Base-by-base conservation (phyloP, 179 eudicot species). In the Actinidia arguta region DNA sequence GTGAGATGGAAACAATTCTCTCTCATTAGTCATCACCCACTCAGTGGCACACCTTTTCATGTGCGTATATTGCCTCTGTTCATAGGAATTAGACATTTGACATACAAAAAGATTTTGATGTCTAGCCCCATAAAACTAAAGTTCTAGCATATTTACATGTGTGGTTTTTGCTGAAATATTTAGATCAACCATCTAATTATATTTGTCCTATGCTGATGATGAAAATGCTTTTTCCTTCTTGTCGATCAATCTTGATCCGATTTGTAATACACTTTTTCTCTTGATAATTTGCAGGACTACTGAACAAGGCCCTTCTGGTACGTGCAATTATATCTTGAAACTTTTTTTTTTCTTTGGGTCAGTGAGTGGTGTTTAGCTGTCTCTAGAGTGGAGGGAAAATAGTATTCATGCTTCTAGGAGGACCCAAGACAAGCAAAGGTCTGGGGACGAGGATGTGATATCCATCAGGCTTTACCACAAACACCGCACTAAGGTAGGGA, bases 221-320 rank as follows among this genome's bases (percentile, higher is more conserved):
- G 73, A 50, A 50, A 87, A 22, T 36, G 82, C 18, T 25, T 12
- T 56, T 73, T 66, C 20, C 73, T 77, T 25, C 67, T 1, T 22
- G 0, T 5, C 54, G 22, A 50, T 73, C 62, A 62, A 24, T 62
- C 18, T 18, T 17, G 6, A 51, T 81, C 59, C 44, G 16, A 10
- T 13, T 76, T 47, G 5, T 81, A 52, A 39, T 18, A 10, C 25
- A 27, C 75, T 78, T 72, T n/a, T 13, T 27, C 39, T 72, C 10
- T 61, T 73, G 56, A 39, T 73, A 71, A 72, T 86, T 46, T 87
- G 91, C 94, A 92, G 97, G 94, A 88, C 85, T 63, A 86, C 95
- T 59, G 95, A 90, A 76, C 86, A 85, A 87, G 91, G 90, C 71
- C 82, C 89, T 83, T 90, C 95, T 85, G 97, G 97, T 93, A 84